Conservation (phyloP, 75 land plant species). For the Isoetes taiwanensis region DNA sequence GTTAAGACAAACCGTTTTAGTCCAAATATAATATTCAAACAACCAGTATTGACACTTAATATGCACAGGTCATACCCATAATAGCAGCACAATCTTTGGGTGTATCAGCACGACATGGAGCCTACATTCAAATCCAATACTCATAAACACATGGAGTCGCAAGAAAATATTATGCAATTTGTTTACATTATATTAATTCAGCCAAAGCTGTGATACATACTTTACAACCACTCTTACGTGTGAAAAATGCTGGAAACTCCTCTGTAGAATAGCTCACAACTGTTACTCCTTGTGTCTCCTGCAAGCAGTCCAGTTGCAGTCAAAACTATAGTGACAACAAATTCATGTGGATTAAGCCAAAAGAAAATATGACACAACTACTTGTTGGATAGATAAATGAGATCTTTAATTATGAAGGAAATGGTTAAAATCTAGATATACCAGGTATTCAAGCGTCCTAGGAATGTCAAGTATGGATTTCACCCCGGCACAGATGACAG, state of each 20-base stretch:
- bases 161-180: neutral
- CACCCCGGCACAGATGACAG: conserved; percentile 91
- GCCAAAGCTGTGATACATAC: too few species aligned
- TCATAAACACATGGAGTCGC: neutral
- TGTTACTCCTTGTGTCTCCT: conserved; percentile 98
- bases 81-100: conserved; percentile 87
- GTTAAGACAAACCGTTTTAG: too few species aligned
- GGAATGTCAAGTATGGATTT: conserved; percentile 95
- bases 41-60: too few species aligned
- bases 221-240: conserved; percentile 70
- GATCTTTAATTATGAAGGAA: too few species aligned
- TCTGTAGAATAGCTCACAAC: conserved; percentile 67
- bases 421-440: too few species aligned
- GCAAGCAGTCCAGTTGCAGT: conserved; percentile 9
- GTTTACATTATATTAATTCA: too few species aligned
- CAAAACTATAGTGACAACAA: neutral
- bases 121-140: conserved; percentile 26
- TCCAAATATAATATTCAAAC: too few species aligned
- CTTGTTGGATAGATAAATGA: too few species aligned
- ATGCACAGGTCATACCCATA: too few species aligned
- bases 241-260: conserved; percentile 96
- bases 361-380: neutral
- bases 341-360: neutral
- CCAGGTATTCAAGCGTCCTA: conserved; percentile 88
- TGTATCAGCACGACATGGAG: conserved; percentile 46